Conservation (phyloP, 106 monocot genomes). For the Iris macrosiphon region DNA sequence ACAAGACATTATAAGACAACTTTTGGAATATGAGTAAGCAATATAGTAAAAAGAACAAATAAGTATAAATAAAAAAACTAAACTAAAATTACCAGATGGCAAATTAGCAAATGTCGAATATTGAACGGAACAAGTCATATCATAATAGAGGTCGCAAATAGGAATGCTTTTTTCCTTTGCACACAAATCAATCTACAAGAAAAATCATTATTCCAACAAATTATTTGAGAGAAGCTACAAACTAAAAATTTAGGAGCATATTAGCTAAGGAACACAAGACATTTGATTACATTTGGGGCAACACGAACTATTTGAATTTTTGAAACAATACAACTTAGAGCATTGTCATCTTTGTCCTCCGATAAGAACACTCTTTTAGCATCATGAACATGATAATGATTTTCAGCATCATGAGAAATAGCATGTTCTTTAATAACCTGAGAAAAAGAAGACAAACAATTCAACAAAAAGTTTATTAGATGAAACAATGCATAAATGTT, state of each 20-base stretch:
- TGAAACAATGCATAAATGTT: not conserved
- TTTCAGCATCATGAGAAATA: constrained; percentile 1
- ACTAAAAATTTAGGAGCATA: not conserved
- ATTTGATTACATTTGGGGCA: constrained; percentile 12
- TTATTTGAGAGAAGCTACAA: not conserved
- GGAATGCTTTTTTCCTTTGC: constrained; percentile 4
- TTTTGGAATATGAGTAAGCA: not conserved
- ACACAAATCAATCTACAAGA: constrained; percentile 8
- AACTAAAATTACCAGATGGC: constrained; percentile 14
- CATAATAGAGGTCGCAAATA: constrained; percentile 18
- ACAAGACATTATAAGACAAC: not conserved
- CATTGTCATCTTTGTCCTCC: constrained; percentile 24
- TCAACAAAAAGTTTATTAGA: not conserved
- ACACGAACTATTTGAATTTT: constrained; percentile 14
- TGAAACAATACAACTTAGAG: constrained; percentile 17
- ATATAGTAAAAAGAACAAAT: not conserved
- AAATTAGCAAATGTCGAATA: constrained; percentile 43
- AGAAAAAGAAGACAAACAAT: not conserved
- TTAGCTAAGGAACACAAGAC: not conserved
- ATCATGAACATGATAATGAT: constrained; percentile 19
- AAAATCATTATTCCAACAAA: not conserved
- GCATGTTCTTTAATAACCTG: not conserved
- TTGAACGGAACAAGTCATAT: constrained; percentile 14
- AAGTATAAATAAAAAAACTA: not conserved
- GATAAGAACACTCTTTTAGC: constrained; percentile 20